Evolutionary conservation across 768 basidiomycete species (phyloP).

Genomic region (Lentinus brumalis): DNA sequence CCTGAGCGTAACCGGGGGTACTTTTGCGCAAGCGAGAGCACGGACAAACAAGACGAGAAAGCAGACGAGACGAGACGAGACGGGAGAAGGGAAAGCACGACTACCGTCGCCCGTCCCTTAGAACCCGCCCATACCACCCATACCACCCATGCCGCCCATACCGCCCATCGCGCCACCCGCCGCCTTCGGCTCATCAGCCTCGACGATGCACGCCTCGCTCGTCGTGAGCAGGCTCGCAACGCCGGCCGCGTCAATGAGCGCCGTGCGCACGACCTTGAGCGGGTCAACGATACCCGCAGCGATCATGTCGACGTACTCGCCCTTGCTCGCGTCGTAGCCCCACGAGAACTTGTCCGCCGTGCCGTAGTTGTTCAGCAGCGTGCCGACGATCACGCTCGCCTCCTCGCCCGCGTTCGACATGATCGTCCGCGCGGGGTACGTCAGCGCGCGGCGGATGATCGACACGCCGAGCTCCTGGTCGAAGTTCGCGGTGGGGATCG

Average conservation of each 20-base stretch:
- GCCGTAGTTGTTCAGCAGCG: slow-evolving; percentile 70
- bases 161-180: slow-evolving; percentile 35
- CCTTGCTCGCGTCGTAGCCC: slow-evolving; percentile 92
- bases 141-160: slow-evolving; percentile 61
- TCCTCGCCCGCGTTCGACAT: slow-evolving; percentile 95
- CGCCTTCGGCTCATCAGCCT: slow-evolving; percentile 81
- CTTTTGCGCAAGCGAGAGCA: background rate
- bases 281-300: slow-evolving; percentile 93
- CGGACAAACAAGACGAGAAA: background rate
- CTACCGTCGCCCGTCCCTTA: slow-evolving; percentile 1
- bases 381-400: slow-evolving; percentile 89
- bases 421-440: slow-evolving; percentile 84
- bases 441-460: slow-evolving; percentile 87
- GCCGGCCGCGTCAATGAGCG: slow-evolving; percentile 88
- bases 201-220: slow-evolving; percentile 90
- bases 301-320: slow-evolving; percentile 96
- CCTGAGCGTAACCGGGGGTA: background rate
- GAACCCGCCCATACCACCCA: slow-evolving; percentile 39
- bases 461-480: slow-evolving; percentile 95
- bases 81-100: background rate
- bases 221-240: slow-evolving; percentile 95
- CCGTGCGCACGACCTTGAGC: slow-evolving; percentile 92
- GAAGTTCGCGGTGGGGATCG: slow-evolving; percentile 86
- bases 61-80: background rate
- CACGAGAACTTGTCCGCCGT: slow-evolving; percentile 74